Conservation (phyloP, 805 yeast genomes). For the Candida maesae region DNA sequence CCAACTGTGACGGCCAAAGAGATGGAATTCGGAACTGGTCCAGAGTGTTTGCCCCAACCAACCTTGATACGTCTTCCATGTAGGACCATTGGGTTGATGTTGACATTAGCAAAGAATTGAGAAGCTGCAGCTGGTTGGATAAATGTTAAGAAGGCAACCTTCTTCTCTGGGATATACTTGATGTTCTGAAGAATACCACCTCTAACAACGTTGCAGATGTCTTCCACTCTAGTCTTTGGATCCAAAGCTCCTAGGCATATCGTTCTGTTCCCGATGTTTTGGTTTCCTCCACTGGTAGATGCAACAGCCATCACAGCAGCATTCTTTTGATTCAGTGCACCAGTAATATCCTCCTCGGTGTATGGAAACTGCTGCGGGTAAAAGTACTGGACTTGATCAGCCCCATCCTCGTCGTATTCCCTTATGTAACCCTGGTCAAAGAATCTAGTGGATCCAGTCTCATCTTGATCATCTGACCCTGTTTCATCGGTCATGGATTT, state of each 20-base stretch:
- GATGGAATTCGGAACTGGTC: constrained; percentile 53
- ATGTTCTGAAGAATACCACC: constrained; percentile 72
- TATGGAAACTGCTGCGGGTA: constrained; percentile 10
- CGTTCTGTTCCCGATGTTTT: constrained; percentile 70
- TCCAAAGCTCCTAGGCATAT: constrained; percentile 66
- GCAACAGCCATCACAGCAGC: constrained; percentile 15
- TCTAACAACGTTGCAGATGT: constrained; percentile 69
- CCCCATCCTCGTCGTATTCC: constrained; percentile 8
- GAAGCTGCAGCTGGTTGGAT: constrained; percentile 61
- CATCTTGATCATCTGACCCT: constrained; percentile 10
- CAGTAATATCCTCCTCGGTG: constrained; percentile 8
- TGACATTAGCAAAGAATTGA: constrained; percentile 59
- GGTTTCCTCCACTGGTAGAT: constrained; percentile 68
- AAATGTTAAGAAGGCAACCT: constrained; percentile 67
- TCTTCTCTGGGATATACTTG: constrained; percentile 47
- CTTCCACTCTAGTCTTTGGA: constrained; percentile 62
- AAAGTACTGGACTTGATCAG: constrained; percentile 4
- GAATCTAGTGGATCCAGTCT: constrained; percentile 30
- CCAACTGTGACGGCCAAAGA: constrained; percentile 65
- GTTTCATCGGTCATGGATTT: constrained; percentile 20
- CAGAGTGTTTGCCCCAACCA: constrained; percentile 69
- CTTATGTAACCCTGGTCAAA: constrained; percentile 45
- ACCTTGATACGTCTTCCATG: constrained; percentile 61
- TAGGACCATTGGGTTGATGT: constrained; percentile 53
- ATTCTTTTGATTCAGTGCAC: constrained; percentile 13